A percentile compares a stretch with the other conserved stretches of the same genome.
Conservation (phyloP, 495 filamentous ascomycete genomes). For the Amniculicola lignicola region DNA sequence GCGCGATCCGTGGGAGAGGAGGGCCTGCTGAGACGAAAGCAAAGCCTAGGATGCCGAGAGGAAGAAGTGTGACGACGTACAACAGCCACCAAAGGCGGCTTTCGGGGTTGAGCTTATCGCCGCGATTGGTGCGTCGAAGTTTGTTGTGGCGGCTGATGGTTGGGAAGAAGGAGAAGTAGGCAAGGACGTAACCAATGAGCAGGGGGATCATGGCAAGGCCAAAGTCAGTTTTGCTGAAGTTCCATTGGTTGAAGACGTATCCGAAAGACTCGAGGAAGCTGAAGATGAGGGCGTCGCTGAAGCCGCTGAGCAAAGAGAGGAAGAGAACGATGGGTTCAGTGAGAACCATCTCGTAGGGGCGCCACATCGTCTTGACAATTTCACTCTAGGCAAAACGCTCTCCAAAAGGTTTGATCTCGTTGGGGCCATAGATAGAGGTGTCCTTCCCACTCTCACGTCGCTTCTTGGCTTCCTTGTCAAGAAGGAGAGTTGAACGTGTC, state of each 20-base stretch:
- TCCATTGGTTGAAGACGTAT: slow-evolving; percentile 59
- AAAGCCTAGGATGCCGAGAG: slow-evolving; percentile 60
- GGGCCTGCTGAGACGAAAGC: slow-evolving; percentile 59
- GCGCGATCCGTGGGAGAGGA: slow-evolving; percentile 61
- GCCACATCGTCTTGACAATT: slow-evolving; percentile 58
- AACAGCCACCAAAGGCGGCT: slow-evolving; percentile 59
- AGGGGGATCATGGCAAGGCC: slow-evolving; percentile 59
- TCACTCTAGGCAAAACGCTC: slow-evolving; percentile 57
- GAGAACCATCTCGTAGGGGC: slow-evolving; percentile 74
- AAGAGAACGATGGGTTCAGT: slow-evolving; percentile 72
- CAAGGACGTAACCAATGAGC: slow-evolving; percentile 58
- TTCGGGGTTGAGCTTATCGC: slow-evolving; percentile 57
- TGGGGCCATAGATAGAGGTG: slow-evolving; percentile 59
- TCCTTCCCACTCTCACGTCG: slow-evolving; percentile 43
- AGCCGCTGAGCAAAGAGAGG: slow-evolving; percentile 70
- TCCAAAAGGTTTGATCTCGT: slow-evolving; percentile 57
- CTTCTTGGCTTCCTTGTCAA: slow-evolving; percentile 57
- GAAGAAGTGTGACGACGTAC: slow-evolving; percentile 52
- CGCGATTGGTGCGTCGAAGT: slow-evolving; percentile 50
- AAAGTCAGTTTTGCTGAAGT: slow-evolving; percentile 49
- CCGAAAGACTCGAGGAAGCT: slow-evolving; percentile 63
- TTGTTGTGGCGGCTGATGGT: slow-evolving; percentile 52
- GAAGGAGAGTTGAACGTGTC: slow-evolving; percentile 56
- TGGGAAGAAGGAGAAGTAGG: slow-evolving; percentile 53
- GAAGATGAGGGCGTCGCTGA: slow-evolving; percentile 78